Base-by-base conservation (phyloP, 305 asterid species). In the Ilex paraguariensis region DNA sequence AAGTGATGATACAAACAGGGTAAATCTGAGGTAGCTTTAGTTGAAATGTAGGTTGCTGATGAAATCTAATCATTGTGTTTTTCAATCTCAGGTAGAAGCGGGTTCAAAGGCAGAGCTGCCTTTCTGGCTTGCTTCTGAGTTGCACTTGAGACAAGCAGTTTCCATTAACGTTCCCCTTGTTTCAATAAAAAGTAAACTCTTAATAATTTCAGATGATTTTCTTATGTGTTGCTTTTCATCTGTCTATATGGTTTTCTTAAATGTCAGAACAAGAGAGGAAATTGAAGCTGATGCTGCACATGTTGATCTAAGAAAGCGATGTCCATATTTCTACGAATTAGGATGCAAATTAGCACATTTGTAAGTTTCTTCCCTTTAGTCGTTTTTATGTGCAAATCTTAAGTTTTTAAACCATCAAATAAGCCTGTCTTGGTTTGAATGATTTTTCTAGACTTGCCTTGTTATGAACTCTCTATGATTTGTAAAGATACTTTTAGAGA, bases 281-380 rank as follows among this genome's bases (percentile, higher is more conserved):
- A 92, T 92, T 70, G 98, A 81, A 7, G 98, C 98, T 67, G 98
- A 92, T 81, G 97, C 97, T 72, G 96, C 98, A 13, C 98, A 89
- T 69, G 97, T 92, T 78, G 96, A 92, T 80, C 80, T 92, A 58
- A 92, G 95, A 68, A 85, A 77, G 63, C 78, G 90, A 59, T 86
- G 88, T 59, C 79, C 75, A 39, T 89, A 89, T 68, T 89, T 92
- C 58, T 92, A 89, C 39, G 84, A 82, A 71, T 70, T 89, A 64
- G 98, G 98, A 54, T 84, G 91, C 82, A 92, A 92, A 79, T 81
- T 92, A 74, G 92, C 95, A 13, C 80, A 77, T 50, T 76, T 92
- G 97, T 90, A 67, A 82, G 96, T 83, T 70, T 65, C 65, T 66
- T 70, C 42, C 1, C 42, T 8, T 4, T 36, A 8, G 42, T 36